Evolutionary conservation across 768 basidiomycete species (phyloP), one percentile per base, ranked within the genome.

Genomic region (Kwoniella botswanensis): DNA sequence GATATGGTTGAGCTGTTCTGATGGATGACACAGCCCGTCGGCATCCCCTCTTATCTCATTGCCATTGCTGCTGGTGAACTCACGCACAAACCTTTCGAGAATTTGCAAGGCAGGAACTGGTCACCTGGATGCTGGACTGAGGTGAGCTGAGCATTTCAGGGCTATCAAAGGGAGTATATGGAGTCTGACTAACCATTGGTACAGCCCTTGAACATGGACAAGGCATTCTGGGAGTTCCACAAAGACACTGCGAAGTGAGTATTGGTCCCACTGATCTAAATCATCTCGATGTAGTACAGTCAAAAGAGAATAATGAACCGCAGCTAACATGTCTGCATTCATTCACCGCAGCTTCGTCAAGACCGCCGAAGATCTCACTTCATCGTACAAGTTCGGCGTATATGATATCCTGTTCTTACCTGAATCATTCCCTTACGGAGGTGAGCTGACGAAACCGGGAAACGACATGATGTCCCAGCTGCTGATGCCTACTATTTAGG

Each of bases 371-470:
- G 86, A 88, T 13, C 85, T 94, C 50, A 87, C 92, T 1, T 88
- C 88, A 0, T 86, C 90, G 0, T 98, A 98, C 80, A 86, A 85
- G 62, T 98, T 94, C 77, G 90, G 92, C 2, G 91, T 94, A 0
- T 97, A 94, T 78, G 94, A 98, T 80, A 82, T 96, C 1, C 87
- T 98, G 21, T 89, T 98, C 24, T 86, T 98, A 3, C 95, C 95
- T 0, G 91, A 93, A 13, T 91, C 92, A 0, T 98, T 97, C 87
- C 95, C 94, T 0, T 96, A 92, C 81, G 94, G 93, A 62, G 93
- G 93, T 71, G 91, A 92, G 92, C 91, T 90, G 71, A 75, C 87
- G 82, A 5, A 55, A 5, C 41, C 54, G 42, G 21, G 22, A 24
- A 42, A 29, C 1, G 22, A 62, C 22, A 50, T 18, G 24, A 56